Evolutionary conservation across 2,329 filamentous ascomycete species (phyloP).

Genomic region (Metarhizium rileyi): DNA sequence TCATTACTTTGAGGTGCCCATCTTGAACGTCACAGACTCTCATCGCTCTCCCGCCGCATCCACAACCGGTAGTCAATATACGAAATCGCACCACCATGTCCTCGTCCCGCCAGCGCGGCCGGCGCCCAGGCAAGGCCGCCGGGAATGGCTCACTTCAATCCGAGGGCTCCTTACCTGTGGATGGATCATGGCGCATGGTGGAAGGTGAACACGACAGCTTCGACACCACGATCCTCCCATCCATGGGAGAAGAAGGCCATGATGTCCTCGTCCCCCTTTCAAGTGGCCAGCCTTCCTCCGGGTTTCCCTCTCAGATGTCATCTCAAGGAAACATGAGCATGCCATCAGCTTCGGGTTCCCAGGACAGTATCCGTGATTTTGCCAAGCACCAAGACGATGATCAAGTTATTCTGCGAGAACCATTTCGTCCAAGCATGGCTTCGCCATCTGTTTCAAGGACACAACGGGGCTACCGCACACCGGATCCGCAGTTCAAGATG

Average conservation of each 20-base stretch:
- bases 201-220: conserved; percentile 53
- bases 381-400: conserved; percentile 44
- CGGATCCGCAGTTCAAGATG: conserved; percentile 45
- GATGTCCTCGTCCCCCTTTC: conserved; percentile 25
- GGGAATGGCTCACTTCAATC: conserved; percentile 7
- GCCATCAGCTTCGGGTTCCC: conserved; percentile 34
- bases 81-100: conserved; percentile 2
- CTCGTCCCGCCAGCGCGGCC: not conserved
- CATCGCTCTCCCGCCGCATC: not conserved
- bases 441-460: conserved; percentile 22
- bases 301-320: conserved; percentile 36
- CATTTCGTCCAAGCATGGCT: conserved; percentile 45
- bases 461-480: conserved; percentile 23
- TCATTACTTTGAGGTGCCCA: not conserved
- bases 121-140: not conserved
- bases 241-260: conserved; percentile 29
- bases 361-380: conserved; percentile 48
- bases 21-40: not conserved
- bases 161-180: conserved; percentile 29
- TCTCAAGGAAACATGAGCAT: conserved; percentile 20
- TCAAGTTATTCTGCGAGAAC: conserved; percentile 42
- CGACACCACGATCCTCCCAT: conserved; percentile 43
- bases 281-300: conserved; percentile 26
- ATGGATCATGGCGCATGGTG: conserved; percentile 51
- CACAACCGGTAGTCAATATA: not conserved